Conservation (phyloP, 768 basidiomycete genomes). For the Trametes cingulata region DNA sequence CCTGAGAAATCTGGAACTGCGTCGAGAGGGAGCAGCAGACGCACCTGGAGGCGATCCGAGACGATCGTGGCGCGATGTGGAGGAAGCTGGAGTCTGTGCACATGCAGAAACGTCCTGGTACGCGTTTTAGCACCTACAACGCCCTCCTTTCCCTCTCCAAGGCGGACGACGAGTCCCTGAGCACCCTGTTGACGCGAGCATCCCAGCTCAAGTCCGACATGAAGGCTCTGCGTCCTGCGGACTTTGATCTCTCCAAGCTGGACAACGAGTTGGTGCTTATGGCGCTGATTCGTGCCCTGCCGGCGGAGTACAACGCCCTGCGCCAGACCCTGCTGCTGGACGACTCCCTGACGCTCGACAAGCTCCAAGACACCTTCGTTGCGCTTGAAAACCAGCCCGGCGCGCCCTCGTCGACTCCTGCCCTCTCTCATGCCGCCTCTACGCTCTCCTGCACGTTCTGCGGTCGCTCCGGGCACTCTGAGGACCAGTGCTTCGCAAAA, state of each 20-base stretch:
- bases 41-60: slow-evolving; percentile 6
- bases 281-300: not conserved
- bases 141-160: slow-evolving; percentile 17
- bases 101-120: slow-evolving; percentile 16
- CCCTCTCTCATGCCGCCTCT: slow-evolving; percentile 3
- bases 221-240: slow-evolving; percentile 10
- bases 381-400: slow-evolving; percentile 14
- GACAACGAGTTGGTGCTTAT: slow-evolving; percentile 20
- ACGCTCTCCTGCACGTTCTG: slow-evolving; percentile 12
- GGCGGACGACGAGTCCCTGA: slow-evolving; percentile 15
- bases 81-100: slow-evolving; percentile 16
- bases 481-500: slow-evolving; percentile 13
- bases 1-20: slow-evolving; percentile 4
- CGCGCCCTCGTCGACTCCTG: not conserved
- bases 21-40: slow-evolving; percentile 9
- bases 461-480: slow-evolving; percentile 10
- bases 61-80: slow-evolving; percentile 15
- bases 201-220: slow-evolving; percentile 15
- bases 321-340: slow-evolving; percentile 10
- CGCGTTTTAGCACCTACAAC: slow-evolving; percentile 20
- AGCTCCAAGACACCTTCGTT: slow-evolving; percentile 14
- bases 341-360: slow-evolving; percentile 11
- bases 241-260: slow-evolving; percentile 12
- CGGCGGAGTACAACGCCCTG: not conserved
- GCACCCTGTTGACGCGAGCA: slow-evolving; percentile 6